Conservation (phyloP, 495 filamentous ascomycete species). For the Choiromyces venosus region DNA sequence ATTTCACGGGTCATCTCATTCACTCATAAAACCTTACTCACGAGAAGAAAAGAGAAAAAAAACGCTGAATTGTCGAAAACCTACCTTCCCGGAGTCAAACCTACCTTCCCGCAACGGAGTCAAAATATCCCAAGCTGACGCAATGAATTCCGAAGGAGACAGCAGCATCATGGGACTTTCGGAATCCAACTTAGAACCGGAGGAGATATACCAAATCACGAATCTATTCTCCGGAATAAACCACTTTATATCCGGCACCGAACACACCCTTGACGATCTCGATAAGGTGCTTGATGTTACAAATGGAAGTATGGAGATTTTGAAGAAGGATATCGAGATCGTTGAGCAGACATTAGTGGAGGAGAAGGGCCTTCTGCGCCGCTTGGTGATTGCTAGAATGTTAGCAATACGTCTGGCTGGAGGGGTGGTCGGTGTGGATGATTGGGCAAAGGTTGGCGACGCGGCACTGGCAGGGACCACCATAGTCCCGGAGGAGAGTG, state of each 20-base stretch:
- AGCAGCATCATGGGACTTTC: neutral
- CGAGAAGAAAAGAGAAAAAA: too few species aligned
- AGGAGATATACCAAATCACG: neutral
- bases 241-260: neutral
- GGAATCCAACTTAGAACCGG: neutral
- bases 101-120: neutral
- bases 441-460: neutral
- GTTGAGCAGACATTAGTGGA: neutral
- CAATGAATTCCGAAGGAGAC: neutral
- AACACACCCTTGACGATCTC: neutral
- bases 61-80: too few species aligned
- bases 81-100: neutral
- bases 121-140: neutral
- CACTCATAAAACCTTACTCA: neutral
- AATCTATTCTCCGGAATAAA: neutral
- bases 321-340: neutral
- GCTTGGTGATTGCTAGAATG: neutral
- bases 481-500: neutral
- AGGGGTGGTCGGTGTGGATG: neutral
- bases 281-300: neutral
- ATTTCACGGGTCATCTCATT: neutral
- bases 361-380: neutral
- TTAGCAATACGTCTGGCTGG: neutral
- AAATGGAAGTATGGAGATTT: neutral
- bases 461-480: neutral